Percentiles rank a stretch among this genome's conserved stretches.
phyloP scores from a whole-genome alignment of 2,329 filamentous ascomycete genomes.

The Cercospora beticola region DNA sequence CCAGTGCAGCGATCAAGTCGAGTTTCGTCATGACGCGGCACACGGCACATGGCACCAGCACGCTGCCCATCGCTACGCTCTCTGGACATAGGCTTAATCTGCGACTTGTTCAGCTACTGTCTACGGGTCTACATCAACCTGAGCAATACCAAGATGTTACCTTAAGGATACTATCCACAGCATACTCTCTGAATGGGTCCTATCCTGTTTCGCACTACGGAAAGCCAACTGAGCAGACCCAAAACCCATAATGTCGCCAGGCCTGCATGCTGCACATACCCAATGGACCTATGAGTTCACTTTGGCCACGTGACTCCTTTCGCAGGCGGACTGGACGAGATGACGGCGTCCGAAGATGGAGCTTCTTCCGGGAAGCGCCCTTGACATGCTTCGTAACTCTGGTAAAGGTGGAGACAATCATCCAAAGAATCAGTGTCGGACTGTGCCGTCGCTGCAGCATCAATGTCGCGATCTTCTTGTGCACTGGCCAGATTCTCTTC shows the following conservation, averaged over 20 bases:
- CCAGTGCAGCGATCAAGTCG: neutral
- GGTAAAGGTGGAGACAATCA: constrained; percentile 18
- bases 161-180: neutral
- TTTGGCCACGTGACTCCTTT: neutral
- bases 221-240: neutral
- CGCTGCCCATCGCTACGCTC: neutral
- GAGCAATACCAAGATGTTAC: neutral
- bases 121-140: neutral
- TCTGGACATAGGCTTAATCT: neutral
- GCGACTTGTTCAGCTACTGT: neutral
- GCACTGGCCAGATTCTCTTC: neutral
- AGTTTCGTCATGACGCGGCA: neutral
- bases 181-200: neutral
- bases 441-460: neutral
- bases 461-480: neutral
- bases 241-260: neutral
- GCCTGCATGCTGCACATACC: neutral
- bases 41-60: neutral
- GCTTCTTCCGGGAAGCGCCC: neutral
- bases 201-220: neutral
- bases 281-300: neutral
- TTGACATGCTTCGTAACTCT: constrained; percentile 17
- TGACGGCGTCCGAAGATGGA: constrained; percentile 1
- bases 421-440: constrained; percentile 9
- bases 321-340: neutral